Percentiles rank a stretch among this genome's conserved stretches.
These are phyloP conservation scores for Kodamaea derodonti DNA, from an alignment of 1,139 yeast species.

Conservation along the genomic window DNA sequence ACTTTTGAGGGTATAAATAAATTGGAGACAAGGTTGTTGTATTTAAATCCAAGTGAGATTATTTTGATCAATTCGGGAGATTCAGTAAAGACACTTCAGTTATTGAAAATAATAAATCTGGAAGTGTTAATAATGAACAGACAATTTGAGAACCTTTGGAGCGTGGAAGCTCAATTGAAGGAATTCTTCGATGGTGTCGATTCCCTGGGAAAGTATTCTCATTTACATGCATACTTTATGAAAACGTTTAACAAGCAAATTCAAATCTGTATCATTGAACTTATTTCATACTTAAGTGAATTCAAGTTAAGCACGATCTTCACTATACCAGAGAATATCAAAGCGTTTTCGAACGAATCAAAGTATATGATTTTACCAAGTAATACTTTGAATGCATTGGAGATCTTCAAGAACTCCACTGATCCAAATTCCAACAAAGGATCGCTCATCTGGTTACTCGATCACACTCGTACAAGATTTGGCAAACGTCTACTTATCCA, in stretches of 20 bases:
- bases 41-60: conserved; percentile 71
- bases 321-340: conserved; percentile 46
- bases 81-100: conserved; percentile 25
- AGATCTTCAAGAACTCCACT: conserved; percentile 66
- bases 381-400: conserved; percentile 65
- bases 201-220: background rate
- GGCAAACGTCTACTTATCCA: conserved; percentile 63
- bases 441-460: conserved; percentile 71
- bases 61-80: conserved; percentile 41
- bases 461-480: conserved; percentile 74
- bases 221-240: conserved; percentile 23
- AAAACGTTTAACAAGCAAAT: conserved; percentile 21
- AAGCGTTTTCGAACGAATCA: conserved; percentile 44
- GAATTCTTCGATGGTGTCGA: conserved; percentile 1
- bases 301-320: conserved; percentile 61
- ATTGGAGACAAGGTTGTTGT: conserved; percentile 68
- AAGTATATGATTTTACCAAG: conserved; percentile 66
- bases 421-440: conserved; percentile 53
- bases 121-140: conserved; percentile 13
- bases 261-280: conserved; percentile 43
- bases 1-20: conserved; percentile 59
- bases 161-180: conserved; percentile 9
- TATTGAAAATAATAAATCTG: conserved; percentile 14
- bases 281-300: conserved; percentile 55
- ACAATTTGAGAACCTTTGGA: conserved; percentile 4